These are phyloP conservation scores for Fusarium falciforme DNA, from an alignment of 2,329 filamentous ascomycete species.

Conservation along the genomic window DNA sequence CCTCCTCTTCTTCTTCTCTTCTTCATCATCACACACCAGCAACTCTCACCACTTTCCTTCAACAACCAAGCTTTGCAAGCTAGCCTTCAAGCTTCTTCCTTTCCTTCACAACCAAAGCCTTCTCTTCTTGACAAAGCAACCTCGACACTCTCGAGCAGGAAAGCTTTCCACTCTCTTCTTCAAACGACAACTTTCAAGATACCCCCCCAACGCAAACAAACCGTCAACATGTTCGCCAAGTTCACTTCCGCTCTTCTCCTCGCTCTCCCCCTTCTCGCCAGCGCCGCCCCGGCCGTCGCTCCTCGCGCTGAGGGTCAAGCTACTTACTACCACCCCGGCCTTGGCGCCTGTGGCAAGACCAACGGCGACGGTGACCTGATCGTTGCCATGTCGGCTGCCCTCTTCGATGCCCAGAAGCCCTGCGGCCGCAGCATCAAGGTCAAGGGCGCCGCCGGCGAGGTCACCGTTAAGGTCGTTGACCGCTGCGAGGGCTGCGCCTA, in stretches of 20 bases:
- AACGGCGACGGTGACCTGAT: conserved; percentile 68
- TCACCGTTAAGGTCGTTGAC: conserved; percentile 76
- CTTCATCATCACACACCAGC: conserved; percentile 14
- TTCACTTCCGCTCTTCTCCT: conserved; percentile 30
- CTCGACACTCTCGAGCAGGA: background rate
- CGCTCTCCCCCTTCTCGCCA: conserved; percentile 29
- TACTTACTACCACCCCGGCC: conserved; percentile 70
- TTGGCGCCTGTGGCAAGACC: conserved; percentile 76
- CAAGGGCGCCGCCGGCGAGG: conserved; percentile 56
- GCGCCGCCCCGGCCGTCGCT: conserved; percentile 26
- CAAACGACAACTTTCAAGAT: background rate
- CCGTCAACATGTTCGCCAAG: conserved; percentile 38
- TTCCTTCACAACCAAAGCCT: background rate
- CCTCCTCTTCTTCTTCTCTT: conserved; percentile 3
- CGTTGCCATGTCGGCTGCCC: conserved; percentile 72
- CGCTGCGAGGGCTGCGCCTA: conserved; percentile 65
- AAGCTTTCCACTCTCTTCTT: background rate
- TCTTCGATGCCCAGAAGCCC: conserved; percentile 70
- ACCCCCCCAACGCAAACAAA: background rate
- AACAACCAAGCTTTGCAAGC: conserved; percentile 15
- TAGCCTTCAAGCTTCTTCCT: conserved; percentile 12
- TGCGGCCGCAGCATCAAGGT: conserved; percentile 77
- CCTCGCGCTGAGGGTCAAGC: conserved; percentile 24
- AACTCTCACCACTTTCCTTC: conserved; percentile 8
- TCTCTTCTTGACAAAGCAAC: background rate